Evolutionary conservation across 441 rosid genomes (phyloP), one percentile per base, ranked within the genome.

Genomic region (Mallotus repandus): DNA sequence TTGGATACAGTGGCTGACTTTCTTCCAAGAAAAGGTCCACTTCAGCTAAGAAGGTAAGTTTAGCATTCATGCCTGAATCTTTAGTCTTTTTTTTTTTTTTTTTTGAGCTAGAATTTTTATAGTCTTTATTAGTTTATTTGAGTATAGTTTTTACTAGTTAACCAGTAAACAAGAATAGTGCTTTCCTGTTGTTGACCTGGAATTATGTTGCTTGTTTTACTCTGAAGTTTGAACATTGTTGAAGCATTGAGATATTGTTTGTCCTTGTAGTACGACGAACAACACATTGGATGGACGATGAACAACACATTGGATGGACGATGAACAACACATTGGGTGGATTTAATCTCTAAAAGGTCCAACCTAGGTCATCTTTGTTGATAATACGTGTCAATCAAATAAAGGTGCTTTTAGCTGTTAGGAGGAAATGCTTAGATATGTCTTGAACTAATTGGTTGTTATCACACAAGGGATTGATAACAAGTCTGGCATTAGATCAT

Each of bases 1-100:
- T 83, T 95, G 50, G 98, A 95, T 78, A 91, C 98, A 0, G 89
- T 88, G 4, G 96, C 96, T 35, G 93, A 95, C 84, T 92, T 86
- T 71, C 95, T 95, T 71, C 99, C 96, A 0, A 78, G 93, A 73
- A 95, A 86, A 83, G 97, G 98, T 66, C 89, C 92, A 0, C 91
- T 84, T 9, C 86, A 87, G 56, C 90, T 81, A 70, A 86, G 96
- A 84, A 87, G 96, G 98, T 92, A 69, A 46, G 81, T 48, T 64
- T 22, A 57, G 32, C 50, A 22, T 21, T 19, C 59, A 25, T 21
- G 4, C 48, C 46, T 21, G 32, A 29, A 29, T 35, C 19, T 67
- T 16, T 11, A 19, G 21, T 29, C 29, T 56, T 66, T 49, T 1
- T 2, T 29, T 29, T 29, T 29, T 29, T 29, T 29, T 2, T 29